Evolutionary conservation across 2,329 filamentous ascomycete species (phyloP).

Genomic region (Pezicula radicicola): DNA sequence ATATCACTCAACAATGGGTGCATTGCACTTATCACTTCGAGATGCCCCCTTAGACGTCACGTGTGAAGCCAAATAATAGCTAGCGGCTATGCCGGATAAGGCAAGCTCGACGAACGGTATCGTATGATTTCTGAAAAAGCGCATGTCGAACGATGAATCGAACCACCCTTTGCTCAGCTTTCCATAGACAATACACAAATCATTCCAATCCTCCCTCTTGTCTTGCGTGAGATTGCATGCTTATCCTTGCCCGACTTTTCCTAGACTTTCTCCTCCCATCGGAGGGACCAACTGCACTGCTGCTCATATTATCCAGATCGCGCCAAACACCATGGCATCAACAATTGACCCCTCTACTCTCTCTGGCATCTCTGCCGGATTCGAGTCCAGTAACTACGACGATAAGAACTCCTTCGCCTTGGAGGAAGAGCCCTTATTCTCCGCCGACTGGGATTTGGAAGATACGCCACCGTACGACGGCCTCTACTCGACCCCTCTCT

Average conservation of each 20-base stretch:
- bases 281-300: not conserved
- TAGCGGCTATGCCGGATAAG: not conserved
- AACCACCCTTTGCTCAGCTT: not conserved
- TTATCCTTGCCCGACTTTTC: not conserved
- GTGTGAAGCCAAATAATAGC: too few species aligned
- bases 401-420: conserved; percentile 20
- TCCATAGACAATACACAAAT: conserved; percentile 2
- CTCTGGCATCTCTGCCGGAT: conserved; percentile 20
- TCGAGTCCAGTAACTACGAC: conserved; percentile 17
- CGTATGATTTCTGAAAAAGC: not conserved
- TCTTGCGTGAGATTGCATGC: not conserved
- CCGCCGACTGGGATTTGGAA: conserved; percentile 20
- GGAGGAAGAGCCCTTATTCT: conserved; percentile 24
- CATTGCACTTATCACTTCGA: too few species aligned
- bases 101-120: not conserved
- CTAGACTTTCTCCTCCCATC: not conserved
- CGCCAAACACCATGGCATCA: conserved; percentile 14
- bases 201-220: not conserved
- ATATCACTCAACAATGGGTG: too few species aligned
- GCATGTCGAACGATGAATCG: not conserved
- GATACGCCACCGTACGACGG: conserved; percentile 27
- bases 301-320: not conserved
- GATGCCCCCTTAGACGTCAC: too few species aligned
- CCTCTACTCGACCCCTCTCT: conserved; percentile 28
- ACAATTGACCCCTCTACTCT: conserved; percentile 21